These are phyloP conservation scores for Trichoderma parareesei DNA, from an alignment of 495 filamentous ascomycete genomes.

Conservation along the genomic window DNA sequence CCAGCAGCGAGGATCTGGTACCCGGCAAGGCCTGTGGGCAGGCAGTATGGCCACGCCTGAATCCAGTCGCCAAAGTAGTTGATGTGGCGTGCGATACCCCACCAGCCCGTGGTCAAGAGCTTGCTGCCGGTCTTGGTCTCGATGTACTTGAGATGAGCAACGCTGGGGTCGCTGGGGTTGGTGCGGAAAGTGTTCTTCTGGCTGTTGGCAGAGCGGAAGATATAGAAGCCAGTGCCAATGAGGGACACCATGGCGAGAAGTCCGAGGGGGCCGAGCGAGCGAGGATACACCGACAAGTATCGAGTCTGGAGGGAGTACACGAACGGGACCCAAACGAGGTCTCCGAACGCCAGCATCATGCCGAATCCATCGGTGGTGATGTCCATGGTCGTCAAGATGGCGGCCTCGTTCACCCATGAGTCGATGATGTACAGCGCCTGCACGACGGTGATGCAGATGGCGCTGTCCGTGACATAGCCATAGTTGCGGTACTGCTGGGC, in stretches of 20 bases:
- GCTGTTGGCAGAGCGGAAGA: constrained; percentile 87
- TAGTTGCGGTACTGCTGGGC: constrained; percentile 80
- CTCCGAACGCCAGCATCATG: constrained; percentile 93
- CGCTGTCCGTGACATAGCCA: constrained; percentile 80
- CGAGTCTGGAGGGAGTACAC: constrained; percentile 76
- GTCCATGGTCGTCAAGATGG: constrained; percentile 93
- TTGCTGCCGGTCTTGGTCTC: constrained; percentile 75
- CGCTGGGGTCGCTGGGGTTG: constrained; percentile 71
- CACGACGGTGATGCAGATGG: constrained; percentile 68
- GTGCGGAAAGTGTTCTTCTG: constrained; percentile 93
- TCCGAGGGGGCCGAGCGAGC: constrained; percentile 60
- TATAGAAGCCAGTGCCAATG: constrained; percentile 64
- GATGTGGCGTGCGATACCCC: constrained; percentile 87
- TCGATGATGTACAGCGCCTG: constrained; percentile 85
- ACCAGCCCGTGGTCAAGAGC: constrained; percentile 86
- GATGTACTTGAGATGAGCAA: constrained; percentile 78
- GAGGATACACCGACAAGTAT: constrained; percentile 80
- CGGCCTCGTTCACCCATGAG: constrained; percentile 79
- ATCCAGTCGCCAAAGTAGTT: constrained; percentile 98
- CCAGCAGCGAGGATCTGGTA: constrained; percentile 55
- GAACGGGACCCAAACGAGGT: constrained; percentile 91
- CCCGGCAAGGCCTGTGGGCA: constrained; percentile 83
- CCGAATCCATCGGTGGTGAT: constrained; percentile 93
- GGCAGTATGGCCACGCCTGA: constrained; percentile 83
- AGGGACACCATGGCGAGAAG: constrained; percentile 54